Conservation (phyloP, 257 asterid genomes). For the Solanum megistacrolobum region DNA sequence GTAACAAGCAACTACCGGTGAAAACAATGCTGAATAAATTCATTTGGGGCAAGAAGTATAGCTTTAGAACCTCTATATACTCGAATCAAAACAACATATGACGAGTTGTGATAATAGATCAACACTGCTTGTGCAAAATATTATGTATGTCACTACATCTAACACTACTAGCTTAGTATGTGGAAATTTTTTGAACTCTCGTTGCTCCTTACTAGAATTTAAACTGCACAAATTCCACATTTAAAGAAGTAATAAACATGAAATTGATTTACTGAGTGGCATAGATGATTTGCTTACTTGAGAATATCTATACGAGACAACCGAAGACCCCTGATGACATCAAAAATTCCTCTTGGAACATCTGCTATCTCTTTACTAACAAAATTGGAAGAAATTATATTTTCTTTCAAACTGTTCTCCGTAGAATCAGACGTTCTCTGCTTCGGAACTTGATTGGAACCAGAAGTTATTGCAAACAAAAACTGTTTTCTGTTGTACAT, state of each 20-base stretch:
- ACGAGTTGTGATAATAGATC: not conserved
- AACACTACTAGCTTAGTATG: not conserved
- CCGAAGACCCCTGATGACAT: slow-evolving; percentile 53
- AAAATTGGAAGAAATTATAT: slow-evolving; percentile 7
- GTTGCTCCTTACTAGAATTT: not conserved
- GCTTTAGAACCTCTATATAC: not conserved
- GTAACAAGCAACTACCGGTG: not conserved
- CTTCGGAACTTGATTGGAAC: slow-evolving; percentile 22
- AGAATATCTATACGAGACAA: slow-evolving; percentile 63
- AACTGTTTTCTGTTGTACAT: slow-evolving; percentile 5
- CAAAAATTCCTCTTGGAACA: slow-evolving; percentile 32
- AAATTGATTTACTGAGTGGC: not conserved
- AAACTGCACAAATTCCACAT: not conserved
- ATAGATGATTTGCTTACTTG: slow-evolving; percentile 29
- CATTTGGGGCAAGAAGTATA: not conserved
- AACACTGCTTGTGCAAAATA: not conserved
- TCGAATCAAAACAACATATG: not conserved
- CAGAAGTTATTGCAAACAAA: slow-evolving; percentile 7
- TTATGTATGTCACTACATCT: not conserved
- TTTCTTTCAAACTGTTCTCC: slow-evolving; percentile 5
- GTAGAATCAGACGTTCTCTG: not conserved
- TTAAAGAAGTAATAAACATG: not conserved
- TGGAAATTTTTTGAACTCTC: not conserved
- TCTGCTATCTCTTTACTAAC: not conserved
- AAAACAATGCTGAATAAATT: not conserved